Evolutionary conservation across 257 asterid species (phyloP), one percentile per base, ranked within the genome.

Genomic region (Orobanche coerulescens): DNA sequence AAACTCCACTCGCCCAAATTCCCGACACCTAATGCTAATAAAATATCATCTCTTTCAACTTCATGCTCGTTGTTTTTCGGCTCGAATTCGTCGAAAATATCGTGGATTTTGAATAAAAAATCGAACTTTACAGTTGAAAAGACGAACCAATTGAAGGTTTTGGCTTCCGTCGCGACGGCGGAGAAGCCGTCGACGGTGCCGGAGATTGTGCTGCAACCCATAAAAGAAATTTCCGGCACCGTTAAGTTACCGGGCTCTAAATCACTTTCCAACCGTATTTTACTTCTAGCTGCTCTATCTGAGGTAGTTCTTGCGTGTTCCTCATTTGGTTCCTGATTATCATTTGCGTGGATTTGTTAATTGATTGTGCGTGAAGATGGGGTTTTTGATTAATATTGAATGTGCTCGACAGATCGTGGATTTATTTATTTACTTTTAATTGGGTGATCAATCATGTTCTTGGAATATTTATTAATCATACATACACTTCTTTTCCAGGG

Each of bases 181-280:
- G 86, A 84, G 84, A 87, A 82, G 75, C 84, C 82, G 13, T 78
- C 95, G 11, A 81, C 77, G 36, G 77, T 75, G 67, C 97, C 99
- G 66, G 94, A 93, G 77, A 86, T 93, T 62, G 89, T 84, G 67
- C 77, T 93, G 77, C 86, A 84, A 53, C 98, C 98, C 33, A 93
- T 93, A 64, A 80, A 77, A 69, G 90, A 93, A 23, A 84, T 93
- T 22, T 89, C 98, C 10, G 98, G 98, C 12, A 78, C 79, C 2
- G 98, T 93, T 48, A 93, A 89, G 81, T 76, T 93, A 77, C 98
- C 98, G 25, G 98, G 98, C 42, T 93, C 98, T 4, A 93, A 93
- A 54, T 93, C 98, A 14, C 93, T 93, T 31, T 93, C 99, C 64
- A 93, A 93, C 78, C 86, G 99, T 33, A 80, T 93, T 81, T 86